A percentile compares a stretch with the other conserved stretches of the same genome.
phyloP scores from a whole-genome alignment of 23 red algal genomes.

The Agarophyton chilense region DNA sequence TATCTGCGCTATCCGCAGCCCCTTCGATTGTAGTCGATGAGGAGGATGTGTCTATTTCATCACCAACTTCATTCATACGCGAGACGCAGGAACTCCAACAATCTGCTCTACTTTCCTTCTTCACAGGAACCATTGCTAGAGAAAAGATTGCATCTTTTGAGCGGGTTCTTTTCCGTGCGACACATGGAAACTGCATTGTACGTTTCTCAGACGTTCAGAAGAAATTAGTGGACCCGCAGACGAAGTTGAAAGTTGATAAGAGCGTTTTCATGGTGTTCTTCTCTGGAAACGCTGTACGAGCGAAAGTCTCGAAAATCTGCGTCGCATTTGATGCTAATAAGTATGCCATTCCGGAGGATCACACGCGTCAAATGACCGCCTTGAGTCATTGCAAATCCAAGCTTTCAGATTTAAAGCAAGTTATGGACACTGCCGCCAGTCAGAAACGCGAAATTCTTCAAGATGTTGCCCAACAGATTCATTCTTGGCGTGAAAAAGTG shows the following conservation, averaged over 20 bases:
- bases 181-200: constrained; percentile 89
- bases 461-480: constrained; percentile 64
- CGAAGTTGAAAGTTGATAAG: constrained; percentile 49
- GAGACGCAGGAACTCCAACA: constrained; percentile 17
- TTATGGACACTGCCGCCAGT: constrained; percentile 59
- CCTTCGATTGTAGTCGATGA: constrained; percentile 53
- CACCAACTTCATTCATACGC: constrained; percentile 26
- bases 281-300: constrained; percentile 74
- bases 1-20: constrained; percentile 50
- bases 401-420: constrained; percentile 71
- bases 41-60: constrained; percentile 37
- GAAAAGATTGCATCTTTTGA: constrained; percentile 82
- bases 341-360: constrained; percentile 88
- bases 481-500: constrained; percentile 82
- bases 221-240: constrained; percentile 67
- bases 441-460: constrained; percentile 74
- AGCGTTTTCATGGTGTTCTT: constrained; percentile 95
- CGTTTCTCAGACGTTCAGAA: constrained; percentile 66
- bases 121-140: constrained; percentile 66
- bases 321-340: constrained; percentile 81
- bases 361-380: constrained; percentile 64
- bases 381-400: constrained; percentile 51
- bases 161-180: constrained; percentile 90
- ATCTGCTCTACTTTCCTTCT: constrained; percentile 71
- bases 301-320: constrained; percentile 91